Base-by-base conservation (phyloP, 768 basidiomycete species). In the Russula sp. region DNA sequence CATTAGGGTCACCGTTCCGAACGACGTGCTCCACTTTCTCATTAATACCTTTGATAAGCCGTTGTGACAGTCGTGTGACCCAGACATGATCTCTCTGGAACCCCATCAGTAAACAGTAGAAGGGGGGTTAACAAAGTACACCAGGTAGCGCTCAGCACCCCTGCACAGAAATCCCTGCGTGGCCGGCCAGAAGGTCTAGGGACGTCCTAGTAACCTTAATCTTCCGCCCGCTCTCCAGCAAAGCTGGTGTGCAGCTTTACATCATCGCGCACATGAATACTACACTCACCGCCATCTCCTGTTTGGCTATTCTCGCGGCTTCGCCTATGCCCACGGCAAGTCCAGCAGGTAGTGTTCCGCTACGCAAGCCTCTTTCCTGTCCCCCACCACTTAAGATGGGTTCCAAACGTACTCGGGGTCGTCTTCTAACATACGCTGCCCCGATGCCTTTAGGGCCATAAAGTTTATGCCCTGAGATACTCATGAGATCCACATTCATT, bases 361-460 rank as follows among this genome's bases (percentile, higher is more conserved):
- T 93, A 59, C 97, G 77, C 69, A 99, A 74, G 1, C 97, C 97
- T 58, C 97, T 82, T 76, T 99, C 97, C 75, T 99, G 97, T 10
- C 97, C 97, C 65, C 97, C 97, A 61, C 97, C 97, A 67, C 84
- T 93, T 56, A 99, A 75, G 66, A 99, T 89, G 1, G 97, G 97
- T 70, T 98, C 97, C 67, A 98, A 75, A 56, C 97, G 81, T 42
- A 98, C 97, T 64, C 97, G 79, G 8, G 97, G 97, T 69, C 94
- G 75, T 69, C 97, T 77, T 64, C 97, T 81, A 53, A 99, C 94
- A 74, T 98, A 99, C 6, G 89, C 87, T 18, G 92, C 94, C 43
- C 97, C 97, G 36, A 98, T 75, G 7, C 97, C 97, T 73, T 99
- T 99, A 5, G 97, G 97, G 2, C 97, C 97, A 73, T 99, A 99